Base-by-base conservation (phyloP, 2,329 filamentous ascomycete genomes). In the Cordyceps pruinosa region DNA sequence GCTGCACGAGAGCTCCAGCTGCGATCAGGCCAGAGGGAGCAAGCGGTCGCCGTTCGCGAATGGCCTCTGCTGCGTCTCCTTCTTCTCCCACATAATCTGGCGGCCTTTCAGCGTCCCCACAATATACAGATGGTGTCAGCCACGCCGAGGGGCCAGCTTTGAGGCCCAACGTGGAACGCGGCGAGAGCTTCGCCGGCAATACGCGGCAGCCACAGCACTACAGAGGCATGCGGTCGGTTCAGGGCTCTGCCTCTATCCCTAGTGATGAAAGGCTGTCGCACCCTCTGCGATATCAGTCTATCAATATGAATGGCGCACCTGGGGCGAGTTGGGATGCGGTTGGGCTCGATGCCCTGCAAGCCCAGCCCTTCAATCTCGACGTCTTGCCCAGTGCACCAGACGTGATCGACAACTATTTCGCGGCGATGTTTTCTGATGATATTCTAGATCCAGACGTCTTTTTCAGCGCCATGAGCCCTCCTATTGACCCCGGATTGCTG, bases 381-480 rank as follows among this genome's bases (percentile, higher is more conserved):
- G 55, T 59, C 35, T 28, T 61, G 21, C 52, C 50, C 44, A 58
- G 59, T 46, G 59, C 59, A 49, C 42, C 59, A 45, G 59, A 58
- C 28, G 58, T 61, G 57, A 59, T 59, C 39, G 58, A 49, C 23
- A 39, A 59, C 42, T 57, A 61, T 37, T 48, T 61, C 12, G 39
- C 39, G 26, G 42, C 46, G 12, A 44, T 42, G 7, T 57, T 59
- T 28, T 35, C 53, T 28, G 23, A 23, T 8, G 9, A 17, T 10
- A 26, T 12, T n/a, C 12, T 9, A 19, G 26, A 46, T 6, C 13
- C 15, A 9, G 42, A 46, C 15, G 23, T 28, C 13, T 46, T 28
- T 2, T 9, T 28, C 1, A 46, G 10, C 17, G 21, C 7, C 25
- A 28, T 15, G 6, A 17, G 42, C 13, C 23, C 28, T 30, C 12